Conservation (phyloP, 345 rosid genomes). For the Stellera chamaejasme region DNA sequence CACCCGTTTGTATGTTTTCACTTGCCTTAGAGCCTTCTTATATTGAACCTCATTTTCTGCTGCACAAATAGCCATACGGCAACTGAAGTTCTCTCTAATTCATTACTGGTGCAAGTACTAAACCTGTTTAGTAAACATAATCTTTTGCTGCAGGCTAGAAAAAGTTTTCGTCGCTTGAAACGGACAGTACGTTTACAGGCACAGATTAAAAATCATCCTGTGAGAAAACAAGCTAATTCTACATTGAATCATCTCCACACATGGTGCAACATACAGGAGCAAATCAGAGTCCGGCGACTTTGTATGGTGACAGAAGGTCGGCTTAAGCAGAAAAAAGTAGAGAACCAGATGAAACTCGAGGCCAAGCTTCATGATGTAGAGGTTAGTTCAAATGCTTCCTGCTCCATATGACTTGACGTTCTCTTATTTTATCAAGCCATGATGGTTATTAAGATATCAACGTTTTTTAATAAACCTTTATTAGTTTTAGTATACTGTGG, state of each 20-base stretch:
- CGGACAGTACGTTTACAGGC: constrained; percentile 51
- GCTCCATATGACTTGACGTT: constrained; percentile 5
- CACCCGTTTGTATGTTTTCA: too few species aligned
- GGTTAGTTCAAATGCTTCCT: constrained; percentile 26
- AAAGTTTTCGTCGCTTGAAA: constrained; percentile 51
- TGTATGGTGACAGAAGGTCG: constrained; percentile 76
- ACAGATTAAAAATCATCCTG: constrained; percentile 30
- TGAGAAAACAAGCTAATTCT: constrained; percentile 54
- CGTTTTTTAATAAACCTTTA: background rate
- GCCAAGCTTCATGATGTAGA: constrained; percentile 84
- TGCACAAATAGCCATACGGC: too few species aligned
- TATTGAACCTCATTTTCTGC: too few species aligned
- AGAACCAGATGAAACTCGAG: constrained; percentile 91
- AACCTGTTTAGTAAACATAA: constrained; percentile 1
- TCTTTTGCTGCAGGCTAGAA: constrained; percentile 55
- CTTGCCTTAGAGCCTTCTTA: too few species aligned
- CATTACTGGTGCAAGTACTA: background rate
- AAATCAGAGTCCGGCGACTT: constrained; percentile 62
- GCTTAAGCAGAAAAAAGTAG: constrained; percentile 69
- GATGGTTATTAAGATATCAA: background rate
- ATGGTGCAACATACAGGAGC: constrained; percentile 74
- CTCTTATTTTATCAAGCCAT: too few species aligned
- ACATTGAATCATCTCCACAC: constrained; percentile 68
- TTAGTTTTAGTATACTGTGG: background rate
- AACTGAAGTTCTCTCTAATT: too few species aligned